Percentiles rank a stretch among this genome's conserved stretches.
Conservation (phyloP, 176 grass and related monocot genomes). For the Metroxylon sagu region DNA sequence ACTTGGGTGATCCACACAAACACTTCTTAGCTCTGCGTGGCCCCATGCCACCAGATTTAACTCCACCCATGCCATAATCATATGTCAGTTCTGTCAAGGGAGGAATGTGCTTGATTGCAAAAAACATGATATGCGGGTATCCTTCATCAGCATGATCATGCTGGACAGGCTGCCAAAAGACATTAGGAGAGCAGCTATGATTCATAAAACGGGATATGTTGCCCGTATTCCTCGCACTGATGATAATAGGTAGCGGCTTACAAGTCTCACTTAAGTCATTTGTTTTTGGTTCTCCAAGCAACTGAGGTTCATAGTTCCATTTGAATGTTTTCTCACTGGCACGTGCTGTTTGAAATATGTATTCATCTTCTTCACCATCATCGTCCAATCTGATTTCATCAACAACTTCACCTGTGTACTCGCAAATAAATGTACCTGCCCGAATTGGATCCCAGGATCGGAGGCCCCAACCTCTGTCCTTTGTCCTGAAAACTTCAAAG, state of each 20-base stretch:
- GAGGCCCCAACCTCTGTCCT: constrained; percentile 80
- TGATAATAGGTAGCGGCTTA: constrained; percentile 56
- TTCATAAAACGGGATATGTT: constrained; percentile 87
- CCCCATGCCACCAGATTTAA: constrained; percentile 20
- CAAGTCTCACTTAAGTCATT: constrained; percentile 37
- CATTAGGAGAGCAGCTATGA: constrained; percentile 74
- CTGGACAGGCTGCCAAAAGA: constrained; percentile 82
- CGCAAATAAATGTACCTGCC: constrained; percentile 82
- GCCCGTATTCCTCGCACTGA: constrained; percentile 74
- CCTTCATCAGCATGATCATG: constrained; percentile 66
- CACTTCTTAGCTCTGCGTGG: constrained; percentile 54
- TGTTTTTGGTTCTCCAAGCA: constrained; percentile 46
- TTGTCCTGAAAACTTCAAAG: constrained; percentile 91
- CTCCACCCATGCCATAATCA: constrained; percentile 54
- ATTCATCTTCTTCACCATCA: constrained; percentile 55
- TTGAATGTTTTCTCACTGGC: constrained; percentile 60
- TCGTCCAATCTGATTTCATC: constrained; percentile 35
- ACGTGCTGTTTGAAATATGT: constrained; percentile 50
- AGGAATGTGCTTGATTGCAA: constrained; percentile 89
- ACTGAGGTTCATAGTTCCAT: constrained; percentile 80
- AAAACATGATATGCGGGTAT: constrained; percentile 85
- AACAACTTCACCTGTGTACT: constrained; percentile 72
- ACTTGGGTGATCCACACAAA: constrained; percentile 61
- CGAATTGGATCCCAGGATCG: constrained; percentile 79
- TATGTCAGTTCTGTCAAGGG: constrained; percentile 88